Percentiles rank a stretch among this genome's conserved stretches.
Evolutionary conservation across 2,329 filamentous ascomycete species (phyloP).

Genomic region (Didymella keratinophila): DNA sequence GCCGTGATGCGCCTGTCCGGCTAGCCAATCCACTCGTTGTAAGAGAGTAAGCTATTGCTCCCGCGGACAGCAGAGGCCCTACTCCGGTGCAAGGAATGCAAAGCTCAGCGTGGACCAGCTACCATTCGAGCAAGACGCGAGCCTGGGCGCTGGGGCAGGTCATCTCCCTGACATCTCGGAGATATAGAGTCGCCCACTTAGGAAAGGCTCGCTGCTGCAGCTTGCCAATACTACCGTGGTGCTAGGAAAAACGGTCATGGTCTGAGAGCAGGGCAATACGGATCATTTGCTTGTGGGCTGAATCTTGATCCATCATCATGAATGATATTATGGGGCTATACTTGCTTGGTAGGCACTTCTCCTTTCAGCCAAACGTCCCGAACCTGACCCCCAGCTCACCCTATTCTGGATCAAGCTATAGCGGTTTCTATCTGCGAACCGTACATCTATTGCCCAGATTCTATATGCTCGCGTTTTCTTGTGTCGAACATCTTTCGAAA

Average conservation of each 20-base stretch:
- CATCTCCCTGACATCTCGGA: conserved; percentile 51
- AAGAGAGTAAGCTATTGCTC: conserved; percentile 31
- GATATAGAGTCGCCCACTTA: conserved; percentile 53
- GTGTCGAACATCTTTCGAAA: conserved; percentile 28
- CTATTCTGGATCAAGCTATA: conserved; percentile 50
- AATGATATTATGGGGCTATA: conserved; percentile 45
- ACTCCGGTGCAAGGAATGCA: conserved; percentile 51
- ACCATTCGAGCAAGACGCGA: conserved; percentile 46
- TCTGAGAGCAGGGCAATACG: conserved; percentile 57
- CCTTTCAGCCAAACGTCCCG: conserved; percentile 52
- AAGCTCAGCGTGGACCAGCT: conserved; percentile 45
- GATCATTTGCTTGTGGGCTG: conserved; percentile 55
- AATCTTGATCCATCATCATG: conserved; percentile 52
- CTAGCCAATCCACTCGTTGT: conserved; percentile 41
- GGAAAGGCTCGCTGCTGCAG: conserved; percentile 56
- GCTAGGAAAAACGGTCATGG: conserved; percentile 53
- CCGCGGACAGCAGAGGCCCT: conserved; percentile 36
- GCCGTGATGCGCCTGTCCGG: conserved; percentile 42
- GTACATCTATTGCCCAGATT: conserved; percentile 46
- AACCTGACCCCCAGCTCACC: conserved; percentile 37
- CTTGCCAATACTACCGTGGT: conserved; percentile 57
- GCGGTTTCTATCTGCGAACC: conserved; percentile 39
- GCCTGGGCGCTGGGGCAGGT: conserved; percentile 49
- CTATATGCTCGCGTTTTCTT: conserved; percentile 36
- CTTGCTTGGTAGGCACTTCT: conserved; percentile 49